phyloP scores from a whole-genome alignment of 495 filamentous ascomycete species.

The Pyrenopolyporus hunteri region DNA sequence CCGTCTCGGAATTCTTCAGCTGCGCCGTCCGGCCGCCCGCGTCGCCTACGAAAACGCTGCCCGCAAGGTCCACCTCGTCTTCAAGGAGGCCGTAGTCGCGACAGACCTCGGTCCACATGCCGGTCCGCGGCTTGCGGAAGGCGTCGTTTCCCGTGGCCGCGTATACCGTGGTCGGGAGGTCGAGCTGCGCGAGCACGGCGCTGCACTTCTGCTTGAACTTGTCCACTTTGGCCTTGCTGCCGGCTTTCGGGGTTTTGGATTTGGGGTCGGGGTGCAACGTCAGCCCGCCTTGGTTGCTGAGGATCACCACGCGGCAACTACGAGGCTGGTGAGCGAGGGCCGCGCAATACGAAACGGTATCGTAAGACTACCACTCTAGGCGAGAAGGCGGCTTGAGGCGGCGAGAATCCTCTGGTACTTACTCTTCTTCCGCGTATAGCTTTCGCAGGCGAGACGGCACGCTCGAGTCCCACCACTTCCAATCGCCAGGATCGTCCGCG shows the following conservation, averaged over 20 bases:
- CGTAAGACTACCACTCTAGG: neutral
- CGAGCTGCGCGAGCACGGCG: slow-evolving; percentile 71
- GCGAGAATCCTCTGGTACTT: slow-evolving; percentile 31
- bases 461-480: slow-evolving; percentile 89
- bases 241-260: slow-evolving; percentile 69
- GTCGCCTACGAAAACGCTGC: slow-evolving; percentile 89
- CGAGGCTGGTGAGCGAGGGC: neutral
- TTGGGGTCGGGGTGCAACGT: slow-evolving; percentile 68
- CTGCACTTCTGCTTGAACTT: slow-evolving; percentile 81
- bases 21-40: slow-evolving; percentile 64
- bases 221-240: slow-evolving; percentile 63
- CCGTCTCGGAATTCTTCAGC: slow-evolving; percentile 28
- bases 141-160: slow-evolving; percentile 81
- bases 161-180: slow-evolving; percentile 80
- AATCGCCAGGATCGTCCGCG: slow-evolving; percentile 72
- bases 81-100: slow-evolving; percentile 73
- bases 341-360: no score
- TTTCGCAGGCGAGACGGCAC: slow-evolving; percentile 70
- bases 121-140: slow-evolving; percentile 83
- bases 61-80: slow-evolving; percentile 65
- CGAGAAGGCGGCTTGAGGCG: neutral
- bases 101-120: slow-evolving; percentile 88
- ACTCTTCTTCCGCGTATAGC: slow-evolving; percentile 73
- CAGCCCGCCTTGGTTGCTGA: slow-evolving; percentile 89
- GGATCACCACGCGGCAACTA: slow-evolving; percentile 78